A percentile compares a stretch with the other conserved stretches of the same genome.
Evolutionary conservation across 2,329 filamentous ascomycete genomes (phyloP).

Genomic region (Colletotrichum chrysophilum): DNA sequence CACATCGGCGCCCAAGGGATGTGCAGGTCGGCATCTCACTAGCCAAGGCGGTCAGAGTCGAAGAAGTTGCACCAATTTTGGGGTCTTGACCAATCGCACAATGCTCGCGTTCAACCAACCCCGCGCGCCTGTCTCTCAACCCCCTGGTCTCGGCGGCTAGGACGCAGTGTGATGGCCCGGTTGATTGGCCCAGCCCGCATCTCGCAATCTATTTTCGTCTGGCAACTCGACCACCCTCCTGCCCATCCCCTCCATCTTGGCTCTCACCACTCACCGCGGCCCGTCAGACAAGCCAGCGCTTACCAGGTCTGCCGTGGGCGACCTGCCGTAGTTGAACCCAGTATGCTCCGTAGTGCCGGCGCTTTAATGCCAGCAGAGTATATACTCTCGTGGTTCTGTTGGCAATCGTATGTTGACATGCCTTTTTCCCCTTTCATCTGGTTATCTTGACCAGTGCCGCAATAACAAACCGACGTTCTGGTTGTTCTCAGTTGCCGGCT

Average conservation of each 20-base stretch:
- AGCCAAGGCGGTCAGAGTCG: slow-evolving; percentile 4
- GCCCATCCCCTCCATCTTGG: slow-evolving; percentile 13
- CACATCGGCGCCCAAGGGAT: not conserved
- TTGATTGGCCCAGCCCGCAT: slow-evolving; percentile 30
- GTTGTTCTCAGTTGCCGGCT: not conserved
- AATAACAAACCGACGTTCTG: not conserved
- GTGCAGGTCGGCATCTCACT: slow-evolving; percentile 1
- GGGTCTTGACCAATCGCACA: slow-evolving; percentile 2
- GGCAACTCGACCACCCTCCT: not conserved
- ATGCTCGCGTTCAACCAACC: slow-evolving; percentile 15
- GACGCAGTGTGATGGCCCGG: slow-evolving; percentile 35
- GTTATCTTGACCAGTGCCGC: not conserved
- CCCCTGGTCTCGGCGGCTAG: slow-evolving; percentile 24
- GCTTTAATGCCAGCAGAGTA: slow-evolving; percentile 6
- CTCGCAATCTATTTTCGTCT: slow-evolving; percentile 19
- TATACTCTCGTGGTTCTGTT: slow-evolving; percentile 18
- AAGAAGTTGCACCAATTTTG: slow-evolving; percentile 1
- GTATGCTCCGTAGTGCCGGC: not conserved
- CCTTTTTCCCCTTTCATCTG: not conserved
- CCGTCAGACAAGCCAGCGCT: slow-evolving; percentile 20
- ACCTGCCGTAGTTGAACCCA: not conserved
- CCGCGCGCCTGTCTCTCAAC: slow-evolving; percentile 21
- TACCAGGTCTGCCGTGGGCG: slow-evolving; percentile 12
- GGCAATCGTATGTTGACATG: not conserved
- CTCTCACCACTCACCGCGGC: slow-evolving; percentile 15